Evolutionary conservation across 768 basidiomycete species (phyloP), one percentile per base, ranked within the genome.

Genomic region (Phylloporus arenicola): DNA sequence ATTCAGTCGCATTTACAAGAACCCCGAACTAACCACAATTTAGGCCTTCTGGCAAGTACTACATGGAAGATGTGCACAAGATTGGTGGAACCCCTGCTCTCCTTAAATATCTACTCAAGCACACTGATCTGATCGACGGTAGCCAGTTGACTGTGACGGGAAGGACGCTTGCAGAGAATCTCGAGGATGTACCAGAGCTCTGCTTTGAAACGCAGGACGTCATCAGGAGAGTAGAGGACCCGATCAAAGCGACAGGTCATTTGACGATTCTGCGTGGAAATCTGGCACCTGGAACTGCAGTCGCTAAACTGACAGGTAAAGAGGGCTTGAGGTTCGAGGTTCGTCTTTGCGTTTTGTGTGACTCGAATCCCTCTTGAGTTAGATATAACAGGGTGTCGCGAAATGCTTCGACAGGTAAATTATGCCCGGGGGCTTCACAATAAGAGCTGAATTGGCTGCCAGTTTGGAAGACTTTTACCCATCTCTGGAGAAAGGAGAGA

Each of bases 271-370:
- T 97, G 54, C 79, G 83, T 45, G 93, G 93, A n/a, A 93, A 88
- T 68, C 73, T 97, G 38, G 84, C 88, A 3, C 93, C 93, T 0
- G 88, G 79, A 43, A 84, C 84, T 1, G 86, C 91, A 25, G 92
- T 97, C 17, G 90, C 92, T 14, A 97, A 97, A 70, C 73, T 96
- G 54, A 95, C 93, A 6, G 92, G 93, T 13, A 93, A 94, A 69
- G 93, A 96, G 69, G 93, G 93, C 5, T 67, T 81, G 45, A 75
- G 71, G 19, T 96, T 96, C 57, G 86, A 90, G 75, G 88, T 86
- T 41, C 39, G 71, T 51, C 53, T 44, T 37, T 38, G 3, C 41
- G 34, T 27, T 37, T 40, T 13, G n/a, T 27, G 22, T 31, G 22
- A 27, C 8, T 7, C 16, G 19, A 20, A 37, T 13, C 34, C 20